Evolutionary conservation across 371 early-diverging fungal species (phyloP).

Genomic region (Fennellomyces sp.): DNA sequence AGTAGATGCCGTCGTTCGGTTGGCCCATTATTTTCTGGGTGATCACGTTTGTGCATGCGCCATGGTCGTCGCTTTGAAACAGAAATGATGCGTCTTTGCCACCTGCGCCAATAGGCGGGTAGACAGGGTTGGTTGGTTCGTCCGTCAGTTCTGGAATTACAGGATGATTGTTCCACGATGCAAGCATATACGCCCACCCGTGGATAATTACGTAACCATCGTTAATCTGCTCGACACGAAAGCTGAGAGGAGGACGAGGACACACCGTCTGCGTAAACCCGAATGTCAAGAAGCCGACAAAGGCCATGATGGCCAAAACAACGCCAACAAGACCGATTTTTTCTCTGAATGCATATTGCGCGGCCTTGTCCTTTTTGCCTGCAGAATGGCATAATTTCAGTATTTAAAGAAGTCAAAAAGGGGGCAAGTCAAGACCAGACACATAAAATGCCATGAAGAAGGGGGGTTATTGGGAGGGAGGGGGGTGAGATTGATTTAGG

Average conservation of each 20-base stretch:
- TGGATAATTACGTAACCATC: conserved; percentile 56
- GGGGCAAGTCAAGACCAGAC: background rate
- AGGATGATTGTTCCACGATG: conserved; percentile 62
- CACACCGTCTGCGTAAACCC: conserved; percentile 68
- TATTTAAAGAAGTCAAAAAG: background rate
- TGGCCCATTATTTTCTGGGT: conserved; percentile 35
- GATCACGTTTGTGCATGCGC: conserved; percentile 60
- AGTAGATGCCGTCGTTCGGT: conserved; percentile 36
- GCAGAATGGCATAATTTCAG: background rate
- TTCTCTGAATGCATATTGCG: conserved; percentile 86
- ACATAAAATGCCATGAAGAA: too few relatives aligned
- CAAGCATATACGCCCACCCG: conserved; percentile 63
- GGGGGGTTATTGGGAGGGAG: conserved; percentile 1
- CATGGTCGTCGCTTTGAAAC: conserved; percentile 70
- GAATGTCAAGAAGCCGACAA: conserved; percentile 80
- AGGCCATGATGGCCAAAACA: conserved; percentile 69
- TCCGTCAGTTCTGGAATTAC: conserved; percentile 37
- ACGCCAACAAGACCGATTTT: conserved; percentile 80
- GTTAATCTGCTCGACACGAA: conserved; percentile 40
- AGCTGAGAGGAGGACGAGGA: conserved; percentile 49
- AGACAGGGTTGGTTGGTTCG: conserved; percentile 55
- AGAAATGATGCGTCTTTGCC: conserved; percentile 77
- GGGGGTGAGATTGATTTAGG: background rate
- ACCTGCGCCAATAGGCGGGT: conserved; percentile 67
- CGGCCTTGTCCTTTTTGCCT: conserved; percentile 55